These are phyloP conservation scores for Hirschfeldia incana DNA, from an alignment of 345 rosid species.

Conservation along the genomic window DNA sequence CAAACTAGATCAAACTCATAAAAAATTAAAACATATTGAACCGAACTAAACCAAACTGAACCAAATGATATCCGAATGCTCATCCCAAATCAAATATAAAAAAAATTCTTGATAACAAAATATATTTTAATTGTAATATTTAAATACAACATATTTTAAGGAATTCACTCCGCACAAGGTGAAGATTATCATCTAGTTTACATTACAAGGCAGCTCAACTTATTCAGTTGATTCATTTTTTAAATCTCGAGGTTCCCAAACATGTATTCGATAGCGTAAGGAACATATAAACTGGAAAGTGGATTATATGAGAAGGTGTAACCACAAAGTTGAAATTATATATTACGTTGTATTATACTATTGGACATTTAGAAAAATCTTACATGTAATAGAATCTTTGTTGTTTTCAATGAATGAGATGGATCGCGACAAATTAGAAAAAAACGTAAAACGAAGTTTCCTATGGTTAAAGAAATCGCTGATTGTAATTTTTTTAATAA, in stretches of 20 bases:
- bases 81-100: too few relatives aligned
- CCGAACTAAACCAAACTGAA: too few relatives aligned
- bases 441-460: conserved; percentile 38
- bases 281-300: conserved; percentile 28
- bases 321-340: conserved; percentile 28
- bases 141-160: too few relatives aligned
- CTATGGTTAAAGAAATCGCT: conserved; percentile 9
- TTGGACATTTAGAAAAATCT: conserved; percentile 27
- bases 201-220: not conserved
- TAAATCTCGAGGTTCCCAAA: conserved; percentile 21
- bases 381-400: conserved; percentile 31
- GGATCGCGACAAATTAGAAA: conserved; percentile 30
- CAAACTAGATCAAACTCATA: too few relatives aligned
- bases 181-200: not conserved
- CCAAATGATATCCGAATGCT: too few relatives aligned
- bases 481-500: not conserved
- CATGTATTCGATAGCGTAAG: conserved; percentile 30
- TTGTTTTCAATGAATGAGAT: conserved; percentile 25
- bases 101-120: too few relatives aligned
- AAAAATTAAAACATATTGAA: too few relatives aligned
- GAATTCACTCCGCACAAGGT: too few relatives aligned
- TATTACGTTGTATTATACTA: conserved; percentile 21
- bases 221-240: not conserved
- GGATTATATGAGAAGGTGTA: conserved; percentile 34
- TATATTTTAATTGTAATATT: too few relatives aligned